A percentile compares a stretch with the other conserved stretches of the same genome.
phyloP scores from a whole-genome alignment of 495 filamentous ascomycete genomes.

The Talaromyces borbonicus region DNA sequence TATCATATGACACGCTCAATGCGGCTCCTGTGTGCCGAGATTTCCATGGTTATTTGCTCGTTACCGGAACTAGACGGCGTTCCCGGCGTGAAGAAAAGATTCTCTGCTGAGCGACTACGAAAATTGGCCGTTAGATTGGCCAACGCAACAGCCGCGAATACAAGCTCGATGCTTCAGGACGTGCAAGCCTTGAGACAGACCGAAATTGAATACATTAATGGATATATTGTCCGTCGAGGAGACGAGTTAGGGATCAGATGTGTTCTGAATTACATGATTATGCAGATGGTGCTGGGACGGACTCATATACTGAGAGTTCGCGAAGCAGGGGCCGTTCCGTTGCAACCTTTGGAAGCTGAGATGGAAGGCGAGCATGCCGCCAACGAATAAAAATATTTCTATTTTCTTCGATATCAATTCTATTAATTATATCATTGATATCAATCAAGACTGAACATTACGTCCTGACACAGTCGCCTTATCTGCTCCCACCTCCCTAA shows the following conservation, averaged over 20 bases:
- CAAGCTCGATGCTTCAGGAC: constrained; percentile 77
- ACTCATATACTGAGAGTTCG: constrained; percentile 10
- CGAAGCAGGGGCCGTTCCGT: constrained; percentile 24
- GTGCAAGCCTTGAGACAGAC: constrained; percentile 50
- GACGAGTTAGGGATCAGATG: constrained; percentile 56
- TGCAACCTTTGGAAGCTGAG: constrained; percentile 16
- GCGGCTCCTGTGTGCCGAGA: constrained; percentile 56
- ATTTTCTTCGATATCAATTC: background rate
- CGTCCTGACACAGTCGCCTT: constrained; percentile 25
- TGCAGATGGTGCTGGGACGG: constrained; percentile 43
- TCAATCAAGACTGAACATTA: constrained; percentile 12
- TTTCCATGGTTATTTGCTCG: constrained; percentile 49
- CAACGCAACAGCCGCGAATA: constrained; percentile 53
- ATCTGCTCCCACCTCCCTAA: constrained; percentile 45
- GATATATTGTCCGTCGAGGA: constrained; percentile 64
- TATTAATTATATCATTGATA: background rate
- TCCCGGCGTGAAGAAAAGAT: constrained; percentile 47
- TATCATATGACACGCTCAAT: constrained; percentile 45
- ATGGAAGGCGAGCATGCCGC: background rate
- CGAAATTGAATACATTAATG: constrained; percentile 79
- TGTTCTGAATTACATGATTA: constrained; percentile 57
- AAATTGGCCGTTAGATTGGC: constrained; percentile 46
- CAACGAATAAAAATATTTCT: background rate
- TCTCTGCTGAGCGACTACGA: constrained; percentile 46
- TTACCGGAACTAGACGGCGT: constrained; percentile 58